Conservation (phyloP, 768 basidiomycete genomes). For the Serendipita vermifera region DNA sequence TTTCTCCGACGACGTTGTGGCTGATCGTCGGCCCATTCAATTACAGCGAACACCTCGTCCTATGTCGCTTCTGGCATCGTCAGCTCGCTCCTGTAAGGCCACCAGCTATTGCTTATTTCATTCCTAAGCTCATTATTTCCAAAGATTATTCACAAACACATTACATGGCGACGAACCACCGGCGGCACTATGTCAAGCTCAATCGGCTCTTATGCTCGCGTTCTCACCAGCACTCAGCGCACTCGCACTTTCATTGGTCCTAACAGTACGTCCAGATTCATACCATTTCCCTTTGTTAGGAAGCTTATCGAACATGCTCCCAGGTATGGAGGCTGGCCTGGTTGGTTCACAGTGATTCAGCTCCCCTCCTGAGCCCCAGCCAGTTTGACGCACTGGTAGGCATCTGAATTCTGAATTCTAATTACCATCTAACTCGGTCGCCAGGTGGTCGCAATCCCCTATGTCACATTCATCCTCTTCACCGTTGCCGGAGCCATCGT, state of each 20-base stretch:
- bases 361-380: not conserved
- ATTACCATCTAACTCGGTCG: not conserved
- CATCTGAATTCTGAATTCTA: too few relatives aligned
- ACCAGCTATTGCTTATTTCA: not conserved
- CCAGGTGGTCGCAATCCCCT: constrained; percentile 2
- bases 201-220: constrained; percentile 6
- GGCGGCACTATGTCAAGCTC: constrained; percentile 6
- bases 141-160: constrained; percentile 6
- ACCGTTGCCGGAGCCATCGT: not conserved
- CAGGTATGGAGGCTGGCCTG: constrained; percentile 11
- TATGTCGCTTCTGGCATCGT: not conserved
- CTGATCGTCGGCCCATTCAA: not conserved
- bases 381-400: not conserved
- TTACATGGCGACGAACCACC: constrained; percentile 3
- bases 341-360: not conserved
- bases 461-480: not conserved
- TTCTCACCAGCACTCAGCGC: constrained; percentile 3
- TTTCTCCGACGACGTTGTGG: not conserved
- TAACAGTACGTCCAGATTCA: not conserved
- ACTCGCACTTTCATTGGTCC: constrained; percentile 7
- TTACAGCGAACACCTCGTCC: not conserved
- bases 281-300: not conserved
- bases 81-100: not conserved
- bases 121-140: not conserved
- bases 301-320: not conserved